phyloP scores from a whole-genome alignment of 495 filamentous ascomycete species.

The Aspergillus sparsus region DNA sequence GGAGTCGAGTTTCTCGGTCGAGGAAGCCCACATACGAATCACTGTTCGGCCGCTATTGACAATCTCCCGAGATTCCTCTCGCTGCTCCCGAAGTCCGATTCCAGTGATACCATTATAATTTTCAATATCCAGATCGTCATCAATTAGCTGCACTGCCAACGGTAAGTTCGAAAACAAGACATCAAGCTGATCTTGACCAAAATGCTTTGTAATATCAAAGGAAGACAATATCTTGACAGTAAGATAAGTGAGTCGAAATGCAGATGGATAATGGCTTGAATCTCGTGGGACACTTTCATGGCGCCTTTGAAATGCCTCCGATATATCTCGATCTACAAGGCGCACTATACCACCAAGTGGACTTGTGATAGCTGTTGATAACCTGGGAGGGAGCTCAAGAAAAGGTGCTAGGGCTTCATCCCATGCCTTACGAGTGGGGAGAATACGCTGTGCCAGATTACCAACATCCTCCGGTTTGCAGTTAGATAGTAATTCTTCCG shows the following conservation, averaged over 20 bases:
- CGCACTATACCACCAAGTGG: conserved; percentile 69
- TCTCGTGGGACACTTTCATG: conserved; percentile 55
- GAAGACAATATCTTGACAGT: conserved; percentile 55
- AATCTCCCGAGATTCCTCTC: conserved; percentile 62
- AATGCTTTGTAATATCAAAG: conserved; percentile 29
- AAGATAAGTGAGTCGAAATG: conserved; percentile 74
- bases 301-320: conserved; percentile 29
- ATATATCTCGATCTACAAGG: conserved; percentile 50
- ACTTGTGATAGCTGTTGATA: conserved; percentile 70
- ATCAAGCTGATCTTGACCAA: conserved; percentile 36
- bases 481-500: conserved; percentile 51
- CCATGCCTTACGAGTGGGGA: conserved; percentile 55
- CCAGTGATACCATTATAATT: conserved; percentile 59
- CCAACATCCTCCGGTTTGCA: conserved; percentile 32
- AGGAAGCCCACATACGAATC: conserved; percentile 50
- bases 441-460: conserved; percentile 40
- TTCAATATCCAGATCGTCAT: conserved; percentile 62
- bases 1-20: conserved; percentile 21
- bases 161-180: conserved; percentile 51
- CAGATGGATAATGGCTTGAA: conserved; percentile 64
- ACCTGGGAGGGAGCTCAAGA: conserved; percentile 56
- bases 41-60: conserved; percentile 57
- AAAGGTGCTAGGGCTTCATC: conserved; percentile 57
- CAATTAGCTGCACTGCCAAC: conserved; percentile 58
- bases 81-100: conserved; percentile 45